phyloP scores from a whole-genome alignment of 2,329 filamentous ascomycete species.

The Cladophialophora immunda region DNA sequence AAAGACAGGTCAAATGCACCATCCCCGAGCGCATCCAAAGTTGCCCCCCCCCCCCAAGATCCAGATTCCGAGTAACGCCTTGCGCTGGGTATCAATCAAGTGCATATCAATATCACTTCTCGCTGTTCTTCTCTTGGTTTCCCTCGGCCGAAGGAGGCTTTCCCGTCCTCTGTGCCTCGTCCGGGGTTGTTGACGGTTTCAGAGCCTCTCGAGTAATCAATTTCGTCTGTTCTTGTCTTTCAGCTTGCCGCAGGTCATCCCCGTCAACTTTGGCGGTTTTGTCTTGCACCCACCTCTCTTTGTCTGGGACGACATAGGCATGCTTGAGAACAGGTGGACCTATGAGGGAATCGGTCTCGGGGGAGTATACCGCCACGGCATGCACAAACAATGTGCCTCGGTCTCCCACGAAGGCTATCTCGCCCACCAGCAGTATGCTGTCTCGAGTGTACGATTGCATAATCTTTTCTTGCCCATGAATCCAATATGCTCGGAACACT shows the following conservation, averaged over 20 bases:
- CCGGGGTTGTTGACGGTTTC: slow-evolving; percentile 9
- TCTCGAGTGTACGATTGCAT: slow-evolving; percentile 22
- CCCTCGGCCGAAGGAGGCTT: slow-evolving; percentile 11
- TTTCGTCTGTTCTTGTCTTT: slow-evolving; percentile 2
- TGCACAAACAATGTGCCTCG: slow-evolving; percentile 32
- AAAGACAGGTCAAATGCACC: not conserved
- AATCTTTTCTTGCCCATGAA: slow-evolving; percentile 15
- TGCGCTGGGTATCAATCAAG: not conserved
- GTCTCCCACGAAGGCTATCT: slow-evolving; percentile 31
- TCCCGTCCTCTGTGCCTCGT: slow-evolving; percentile 2
- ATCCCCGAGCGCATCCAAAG: not conserved
- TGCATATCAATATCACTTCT: slow-evolving; percentile 11
- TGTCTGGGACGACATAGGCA: slow-evolving; percentile 30
- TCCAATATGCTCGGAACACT: slow-evolving; percentile 33
- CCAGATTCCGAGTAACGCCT: not conserved
- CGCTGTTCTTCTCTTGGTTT: slow-evolving; percentile 14
- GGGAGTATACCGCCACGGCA: slow-evolving; percentile 35
- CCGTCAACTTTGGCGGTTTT: not conserved
- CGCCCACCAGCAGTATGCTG: slow-evolving; percentile 28
- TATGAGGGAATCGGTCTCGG: slow-evolving; percentile 27
- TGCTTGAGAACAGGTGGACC: slow-evolving; percentile 28
- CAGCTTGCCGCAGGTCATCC: not conserved
- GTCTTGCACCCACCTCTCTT: slow-evolving; percentile 24
- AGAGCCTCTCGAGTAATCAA: not conserved
- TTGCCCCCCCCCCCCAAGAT: not conserved